These are phyloP conservation scores for Colletotrichum tofieldiae DNA, from an alignment of 2,329 filamentous ascomycete genomes.

Conservation along the genomic window DNA sequence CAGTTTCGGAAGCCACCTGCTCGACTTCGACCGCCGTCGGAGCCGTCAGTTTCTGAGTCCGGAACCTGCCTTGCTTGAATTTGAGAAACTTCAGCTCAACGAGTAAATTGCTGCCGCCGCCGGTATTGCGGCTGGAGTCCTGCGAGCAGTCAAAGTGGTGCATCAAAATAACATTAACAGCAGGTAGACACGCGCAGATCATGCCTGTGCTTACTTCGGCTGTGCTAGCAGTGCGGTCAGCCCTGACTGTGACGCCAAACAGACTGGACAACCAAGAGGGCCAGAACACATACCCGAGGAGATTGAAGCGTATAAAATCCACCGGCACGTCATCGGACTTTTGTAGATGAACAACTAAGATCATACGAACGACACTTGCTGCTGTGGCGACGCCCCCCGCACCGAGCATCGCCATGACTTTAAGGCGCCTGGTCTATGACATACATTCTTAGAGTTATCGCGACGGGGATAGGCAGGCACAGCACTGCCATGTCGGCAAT, in stretches of 20 bases:
- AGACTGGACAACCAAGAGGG: constrained; percentile 39
- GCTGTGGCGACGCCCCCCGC: constrained; percentile 52
- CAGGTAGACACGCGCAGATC: constrained; percentile 52
- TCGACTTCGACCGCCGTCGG: too few relatives aligned
- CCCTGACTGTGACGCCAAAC: neutral
- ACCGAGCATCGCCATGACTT: constrained; percentile 49
- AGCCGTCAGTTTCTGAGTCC: too few relatives aligned
- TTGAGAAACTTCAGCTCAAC: too few relatives aligned
- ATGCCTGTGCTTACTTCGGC: constrained; percentile 52
- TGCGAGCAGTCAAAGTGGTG: constrained; percentile 4
- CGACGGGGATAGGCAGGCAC: constrained; percentile 50
- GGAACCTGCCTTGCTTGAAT: too few relatives aligned
- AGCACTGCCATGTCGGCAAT: constrained; percentile 53
- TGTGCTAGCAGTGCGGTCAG: constrained; percentile 40
- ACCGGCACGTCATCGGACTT: constrained; percentile 46
- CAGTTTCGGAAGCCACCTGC: too few relatives aligned
- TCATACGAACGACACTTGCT: constrained; percentile 51
- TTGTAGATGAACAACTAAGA: constrained; percentile 45
- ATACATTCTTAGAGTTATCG: constrained; percentile 52
- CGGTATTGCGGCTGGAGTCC: neutral
- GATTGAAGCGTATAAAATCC: constrained; percentile 34
- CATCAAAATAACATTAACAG: constrained; percentile 45
- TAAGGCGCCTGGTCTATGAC: constrained; percentile 50
- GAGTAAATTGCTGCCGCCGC: neutral
- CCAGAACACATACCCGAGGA: constrained; percentile 33